Conservation (phyloP, 1,139 yeast species). For the Pichia cactophila region DNA sequence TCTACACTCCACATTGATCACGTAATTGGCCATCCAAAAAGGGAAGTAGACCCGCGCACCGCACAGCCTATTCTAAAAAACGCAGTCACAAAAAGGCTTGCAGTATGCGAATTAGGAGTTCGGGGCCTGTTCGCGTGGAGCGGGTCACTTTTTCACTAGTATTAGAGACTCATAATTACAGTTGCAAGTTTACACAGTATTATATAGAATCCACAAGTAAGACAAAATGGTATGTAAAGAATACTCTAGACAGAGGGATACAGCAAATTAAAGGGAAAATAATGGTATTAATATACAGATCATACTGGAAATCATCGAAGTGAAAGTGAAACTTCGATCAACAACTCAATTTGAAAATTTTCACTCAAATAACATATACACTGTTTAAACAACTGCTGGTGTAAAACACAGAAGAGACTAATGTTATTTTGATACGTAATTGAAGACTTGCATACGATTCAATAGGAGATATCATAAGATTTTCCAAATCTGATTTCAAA, state of each 20-base stretch:
- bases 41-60: constrained; percentile 4
- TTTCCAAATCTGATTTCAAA: too few species aligned
- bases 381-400: too few species aligned
- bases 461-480: too few species aligned
- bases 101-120: neutral
- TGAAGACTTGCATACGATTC: too few species aligned
- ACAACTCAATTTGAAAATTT: too few species aligned
- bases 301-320: too few species aligned
- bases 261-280: neutral
- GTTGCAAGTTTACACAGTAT: too few species aligned
- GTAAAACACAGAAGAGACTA: too few species aligned
- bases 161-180: neutral
- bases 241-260: neutral
- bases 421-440: too few species aligned
- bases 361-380: too few species aligned
- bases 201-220: neutral
- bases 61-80: neutral
- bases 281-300: neutral
- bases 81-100: neutral
- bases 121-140: neutral
- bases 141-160: neutral
- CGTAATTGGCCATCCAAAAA: neutral
- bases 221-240: constrained; percentile 14
- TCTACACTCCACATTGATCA: neutral
- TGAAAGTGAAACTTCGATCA: too few species aligned